These are phyloP conservation scores for Trichoderma pleuroti DNA, from an alignment of 2,329 filamentous ascomycete species.

Conservation along the genomic window DNA sequence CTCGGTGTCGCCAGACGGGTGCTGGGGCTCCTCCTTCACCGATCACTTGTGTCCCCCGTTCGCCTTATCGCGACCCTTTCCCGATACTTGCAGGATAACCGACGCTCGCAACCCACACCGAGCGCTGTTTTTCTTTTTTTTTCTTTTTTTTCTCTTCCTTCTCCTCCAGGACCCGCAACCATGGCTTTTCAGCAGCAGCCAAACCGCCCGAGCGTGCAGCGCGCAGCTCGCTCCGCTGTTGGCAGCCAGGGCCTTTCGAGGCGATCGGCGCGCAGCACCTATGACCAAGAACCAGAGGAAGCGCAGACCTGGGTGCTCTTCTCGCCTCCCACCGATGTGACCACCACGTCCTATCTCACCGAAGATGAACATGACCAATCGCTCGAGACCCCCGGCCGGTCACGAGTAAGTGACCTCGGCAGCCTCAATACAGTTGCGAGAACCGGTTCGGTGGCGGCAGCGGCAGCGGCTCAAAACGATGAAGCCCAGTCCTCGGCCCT, in stretches of 20 bases:
- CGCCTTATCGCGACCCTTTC: conserved; percentile 12
- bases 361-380: conserved; percentile 62
- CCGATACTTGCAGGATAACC: conserved; percentile 15
- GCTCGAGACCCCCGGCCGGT: conserved; percentile 64
- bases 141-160: no score
- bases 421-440: conserved; percentile 68
- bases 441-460: conserved; percentile 41
- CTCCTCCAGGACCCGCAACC: conserved; percentile 5
- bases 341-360: conserved; percentile 64
- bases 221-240: conserved; percentile 41
- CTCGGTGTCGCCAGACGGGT: neutral
- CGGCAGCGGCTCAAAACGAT: conserved; percentile 39
- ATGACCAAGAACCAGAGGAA: conserved; percentile 53
- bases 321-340: conserved; percentile 65
- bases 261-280: conserved; percentile 26
- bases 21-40: conserved; percentile 8
- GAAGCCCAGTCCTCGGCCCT: conserved; percentile 39
- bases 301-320: conserved; percentile 97
- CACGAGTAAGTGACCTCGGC: conserved; percentile 74
- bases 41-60: neutral
- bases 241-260: conserved; percentile 37
- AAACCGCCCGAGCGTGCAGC: conserved; percentile 50
- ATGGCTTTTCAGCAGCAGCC: conserved; percentile 63
- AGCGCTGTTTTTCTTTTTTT: neutral
- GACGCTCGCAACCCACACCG: conserved; percentile 13